Evolutionary conservation across 129 eudicot genomes (phyloP), one percentile per base, ranked within the genome.

Genomic region (Scalesia atractyloides): DNA sequence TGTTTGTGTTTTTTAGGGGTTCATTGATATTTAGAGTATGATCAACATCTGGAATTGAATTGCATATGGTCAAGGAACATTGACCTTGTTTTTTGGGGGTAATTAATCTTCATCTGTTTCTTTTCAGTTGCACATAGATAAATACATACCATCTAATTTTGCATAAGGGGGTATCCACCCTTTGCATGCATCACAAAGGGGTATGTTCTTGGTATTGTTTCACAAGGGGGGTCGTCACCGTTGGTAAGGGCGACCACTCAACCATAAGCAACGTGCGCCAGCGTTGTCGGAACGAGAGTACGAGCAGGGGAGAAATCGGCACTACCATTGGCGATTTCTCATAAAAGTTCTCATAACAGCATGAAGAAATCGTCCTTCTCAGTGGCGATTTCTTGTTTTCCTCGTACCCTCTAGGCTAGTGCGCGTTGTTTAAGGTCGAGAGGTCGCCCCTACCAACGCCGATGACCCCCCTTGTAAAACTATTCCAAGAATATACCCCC

Each of bases 11-110:
- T 30, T 30, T 30, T 30, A 30, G 34, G 76, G 74, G 62, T 57
- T 67, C 24, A 64, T 72, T 73, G 69, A 65, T 54, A 43, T 43
- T 61, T 58, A 61, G 66, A 52, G 49, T 48, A 69, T 64, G 58
- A 33, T 76, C 73, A 74, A 52, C 52, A 70, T 73, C 84, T 52
- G 65, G 82, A 63, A 50, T 66, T 78, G 80, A 73, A 72, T 70
- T 68, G 82, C 73, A 52, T 69, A 61, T 65, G 79, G 64, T 68
- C 75, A 72, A 57, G 43, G 80, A 66, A 17, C 54, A 72, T 46
- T 71, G 24, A 59, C 76, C 70, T 79, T 11, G 39, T 70, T 36
- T 66, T 68, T 72, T 51, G 68, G 68, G 81, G 79, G 79, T 78
- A 59, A 74, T 56, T 43, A 78, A 41, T 60, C 12, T 41, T 61